Evolutionary conservation across 352 stramenopile genomes (phyloP).

Genomic region (Globisporangium spiculum): DNA sequence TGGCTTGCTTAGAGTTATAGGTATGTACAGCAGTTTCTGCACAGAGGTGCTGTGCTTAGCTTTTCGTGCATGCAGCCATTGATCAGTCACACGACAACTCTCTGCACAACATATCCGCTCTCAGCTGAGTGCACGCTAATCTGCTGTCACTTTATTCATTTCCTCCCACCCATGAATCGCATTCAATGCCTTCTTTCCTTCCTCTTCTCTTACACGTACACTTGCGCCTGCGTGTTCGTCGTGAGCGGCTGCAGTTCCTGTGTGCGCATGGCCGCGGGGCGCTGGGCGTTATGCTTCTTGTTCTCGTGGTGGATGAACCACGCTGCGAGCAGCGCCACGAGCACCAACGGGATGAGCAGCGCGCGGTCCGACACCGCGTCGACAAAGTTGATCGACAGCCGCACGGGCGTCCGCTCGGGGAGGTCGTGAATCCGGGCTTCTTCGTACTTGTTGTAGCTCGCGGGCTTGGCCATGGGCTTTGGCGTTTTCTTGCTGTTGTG

Average conservation of each 20-base stretch:
- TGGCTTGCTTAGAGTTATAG: too few species aligned
- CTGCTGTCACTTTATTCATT: too few species aligned
- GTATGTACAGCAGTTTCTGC: too few species aligned
- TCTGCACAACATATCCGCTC: too few species aligned
- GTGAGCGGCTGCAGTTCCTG: conserved; percentile 9
- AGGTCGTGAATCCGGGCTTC: conserved; percentile 2
- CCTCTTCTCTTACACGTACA: conserved; percentile 1
- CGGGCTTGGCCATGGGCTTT: conserved; percentile 24
- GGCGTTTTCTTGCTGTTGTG: conserved; percentile 16
- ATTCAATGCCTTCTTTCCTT: background rate
- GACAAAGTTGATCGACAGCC: conserved; percentile 8
- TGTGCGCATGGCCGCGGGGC: background rate
- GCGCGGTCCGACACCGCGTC: background rate
- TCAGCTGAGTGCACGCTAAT: too few species aligned
- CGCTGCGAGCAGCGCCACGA: conserved; percentile 7
- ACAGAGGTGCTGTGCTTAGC: too few species aligned
- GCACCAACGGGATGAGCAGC: conserved; percentile 9
- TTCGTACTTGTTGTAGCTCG: conserved; percentile 13
- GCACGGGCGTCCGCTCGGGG: background rate
- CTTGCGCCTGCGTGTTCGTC: conserved; percentile 1
- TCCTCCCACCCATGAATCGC: too few species aligned
- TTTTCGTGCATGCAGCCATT: too few species aligned
- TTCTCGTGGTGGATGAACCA: conserved; percentile 12
- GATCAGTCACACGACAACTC: too few species aligned
- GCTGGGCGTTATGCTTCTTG: conserved; percentile 11